phyloP scores from a whole-genome alignment of 352 stramenopile genomes.

The Paralagenidium karlingii region DNA sequence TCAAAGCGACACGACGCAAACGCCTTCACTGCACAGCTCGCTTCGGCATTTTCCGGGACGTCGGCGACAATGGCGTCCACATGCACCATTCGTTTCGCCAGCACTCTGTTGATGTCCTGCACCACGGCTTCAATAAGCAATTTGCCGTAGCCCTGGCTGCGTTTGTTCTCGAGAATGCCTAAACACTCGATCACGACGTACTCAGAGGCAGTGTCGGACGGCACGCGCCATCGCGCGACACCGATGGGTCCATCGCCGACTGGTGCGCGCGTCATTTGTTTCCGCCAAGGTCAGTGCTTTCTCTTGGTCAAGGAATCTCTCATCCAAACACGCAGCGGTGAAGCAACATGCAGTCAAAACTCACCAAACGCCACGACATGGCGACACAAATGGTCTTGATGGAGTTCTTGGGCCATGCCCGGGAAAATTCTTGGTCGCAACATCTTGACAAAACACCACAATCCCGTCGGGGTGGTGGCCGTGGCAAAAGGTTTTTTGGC shows the following conservation, averaged over 20 bases:
- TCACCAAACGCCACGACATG: constrained; percentile 57
- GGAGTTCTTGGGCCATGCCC: constrained; percentile 8
- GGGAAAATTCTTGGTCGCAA: constrained; percentile 34
- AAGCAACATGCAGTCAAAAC: constrained; percentile 4
- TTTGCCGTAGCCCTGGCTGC: constrained; percentile 30
- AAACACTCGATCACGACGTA: constrained; percentile 46
- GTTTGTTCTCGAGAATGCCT: constrained; percentile 37
- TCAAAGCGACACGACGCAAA: constrained; percentile 44
- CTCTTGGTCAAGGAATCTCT: too few species aligned
- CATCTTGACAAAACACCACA: constrained; percentile 42
- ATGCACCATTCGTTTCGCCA: constrained; percentile 12
- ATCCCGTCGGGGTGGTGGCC: too few species aligned
- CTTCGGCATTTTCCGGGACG: constrained; percentile 22
- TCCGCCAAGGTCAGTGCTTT: too few species aligned
- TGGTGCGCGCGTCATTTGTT: too few species aligned
- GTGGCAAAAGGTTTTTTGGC: too few species aligned
- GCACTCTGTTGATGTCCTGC: constrained; percentile 35
- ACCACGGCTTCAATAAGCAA: constrained; percentile 20
- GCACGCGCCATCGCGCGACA: constrained; percentile 27
- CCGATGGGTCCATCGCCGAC: constrained; percentile 62
- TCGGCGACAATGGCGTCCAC: constrained; percentile 23
- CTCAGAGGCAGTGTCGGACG: constrained; percentile 20
- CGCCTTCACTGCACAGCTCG: constrained; percentile 22
- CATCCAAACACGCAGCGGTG: too few species aligned
- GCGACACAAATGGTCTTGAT: constrained; percentile 20